These are phyloP conservation scores for Phytophthora pluvialis DNA, from an alignment of 352 stramenopile species.

Conservation along the genomic window DNA sequence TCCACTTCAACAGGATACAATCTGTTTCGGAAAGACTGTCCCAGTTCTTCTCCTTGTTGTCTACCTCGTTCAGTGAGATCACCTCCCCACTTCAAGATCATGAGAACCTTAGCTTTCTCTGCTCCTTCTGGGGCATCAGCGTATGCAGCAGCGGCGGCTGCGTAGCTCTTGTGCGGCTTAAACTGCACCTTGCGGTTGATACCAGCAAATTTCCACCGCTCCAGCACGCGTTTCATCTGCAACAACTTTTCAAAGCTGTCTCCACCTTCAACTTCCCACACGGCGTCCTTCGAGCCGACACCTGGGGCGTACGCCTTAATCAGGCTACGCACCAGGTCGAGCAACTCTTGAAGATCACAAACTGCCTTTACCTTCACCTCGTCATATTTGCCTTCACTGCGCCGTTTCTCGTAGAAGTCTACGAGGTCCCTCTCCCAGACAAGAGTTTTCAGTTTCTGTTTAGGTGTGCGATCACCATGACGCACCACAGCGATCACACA, in stretches of 20 bases:
- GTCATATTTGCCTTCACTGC: conserved; percentile 77
- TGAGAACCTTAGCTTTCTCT: conserved; percentile 92
- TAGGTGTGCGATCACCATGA: conserved; percentile 99
- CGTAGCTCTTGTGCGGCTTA: conserved; percentile 78
- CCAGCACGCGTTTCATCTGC: conserved; percentile 97
- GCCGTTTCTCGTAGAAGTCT: conserved; percentile 76
- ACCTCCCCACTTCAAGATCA: conserved; percentile 99
- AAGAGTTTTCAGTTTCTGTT: conserved; percentile 98
- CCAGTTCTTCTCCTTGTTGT: conserved; percentile 95
- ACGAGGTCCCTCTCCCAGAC: conserved; percentile 90
- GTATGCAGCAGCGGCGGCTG: conserved; percentile 40
- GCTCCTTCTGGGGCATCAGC: conserved; percentile 19
- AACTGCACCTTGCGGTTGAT: conserved; percentile 98
- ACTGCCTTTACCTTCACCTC: conserved; percentile 90
- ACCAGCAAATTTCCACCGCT: conserved; percentile 96
- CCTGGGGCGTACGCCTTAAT: conserved; percentile 84
- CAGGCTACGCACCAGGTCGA: conserved; percentile 79
- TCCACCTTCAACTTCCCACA: conserved; percentile 85
- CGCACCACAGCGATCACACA: conserved; percentile 99
- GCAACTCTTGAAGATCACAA: conserved; percentile 76
- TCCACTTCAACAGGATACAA: conserved; percentile 92
- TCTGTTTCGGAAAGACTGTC: conserved; percentile 91
- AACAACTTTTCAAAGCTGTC: conserved; percentile 93
- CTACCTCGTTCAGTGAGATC: conserved; percentile 98
- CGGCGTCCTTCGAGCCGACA: conserved; percentile 80